Base-by-base conservation (phyloP, 1,284 basidiomycete species). In the Salmacisia buchloeana region DNA sequence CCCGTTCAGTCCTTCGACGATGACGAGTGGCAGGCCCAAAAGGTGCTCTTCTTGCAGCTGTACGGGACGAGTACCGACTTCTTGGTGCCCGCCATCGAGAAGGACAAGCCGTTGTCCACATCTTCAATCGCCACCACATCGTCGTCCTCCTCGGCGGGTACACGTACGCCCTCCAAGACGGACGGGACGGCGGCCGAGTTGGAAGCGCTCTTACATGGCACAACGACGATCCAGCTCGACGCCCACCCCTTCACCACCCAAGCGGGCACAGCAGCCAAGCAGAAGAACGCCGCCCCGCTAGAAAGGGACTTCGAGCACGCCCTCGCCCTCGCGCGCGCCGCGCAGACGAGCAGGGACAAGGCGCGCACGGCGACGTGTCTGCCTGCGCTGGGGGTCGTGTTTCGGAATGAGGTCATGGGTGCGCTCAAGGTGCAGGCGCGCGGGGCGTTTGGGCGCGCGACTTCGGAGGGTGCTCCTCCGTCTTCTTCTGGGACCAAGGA, bases 381-480 rank as follows among this genome's bases (percentile, higher is more conserved):
- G 15, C 49, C 49, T n/a, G 49, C 49, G 25, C 27, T 54, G 9
- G 49, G 49, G 15, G 29, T 54, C 0, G 12, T 54, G 25, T 15
- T 54, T 4, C 49, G 49, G 29, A 54, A 54, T 31, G 49, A 54
- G 27, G 27, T 54, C 27, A 54, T 54, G 49, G 29, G 29, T 12
- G 12, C 49, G 6, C 25, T 54, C 34, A 27, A 31, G 3, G 49
- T 33, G 31, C 18, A 25, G 13, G 49, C 49, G 4, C 18, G 18
- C 27, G 2, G 18, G 31, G 49, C 49, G 13, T 54, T 54, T n/a
- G n/a, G n/a, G n/a, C n/a, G n/a, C n/a, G n/a, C n/a, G n/a, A n/a
- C n/a, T n/a, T n/a, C n/a, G n/a, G n/a, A n/a, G n/a, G n/a, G n/a
- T n/a, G n/a, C n/a, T n/a, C 18, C 15, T 21, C 10, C 18, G 7